Evolutionary conservation across 2,329 filamentous ascomycete genomes (phyloP).

Genomic region (Aspergillus thermomutatus): DNA sequence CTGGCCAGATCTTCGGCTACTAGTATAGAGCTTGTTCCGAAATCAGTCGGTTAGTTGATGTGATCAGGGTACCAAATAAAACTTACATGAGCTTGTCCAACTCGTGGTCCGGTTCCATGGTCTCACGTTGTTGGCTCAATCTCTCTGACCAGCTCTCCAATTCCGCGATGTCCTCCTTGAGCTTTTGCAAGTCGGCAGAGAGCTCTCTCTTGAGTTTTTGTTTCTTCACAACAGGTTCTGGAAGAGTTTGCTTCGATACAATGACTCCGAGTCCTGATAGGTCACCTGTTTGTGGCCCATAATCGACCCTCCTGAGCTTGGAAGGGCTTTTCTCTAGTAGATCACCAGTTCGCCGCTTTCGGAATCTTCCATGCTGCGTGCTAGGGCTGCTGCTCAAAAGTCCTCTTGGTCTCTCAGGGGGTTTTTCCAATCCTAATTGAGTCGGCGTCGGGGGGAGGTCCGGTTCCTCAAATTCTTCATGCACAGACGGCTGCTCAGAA

Average conservation of each 20-base stretch:
- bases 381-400: slow-evolving; percentile 38
- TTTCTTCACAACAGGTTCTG: slow-evolving; percentile 41
- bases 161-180: slow-evolving; percentile 59
- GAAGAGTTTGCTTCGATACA: slow-evolving; percentile 13
- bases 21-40: slow-evolving; percentile 26
- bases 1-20: slow-evolving; percentile 25
- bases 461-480: slow-evolving; percentile 51
- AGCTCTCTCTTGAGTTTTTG: slow-evolving; percentile 53
- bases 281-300: slow-evolving; percentile 11
- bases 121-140: slow-evolving; percentile 39
- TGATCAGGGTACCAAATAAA: background rate
- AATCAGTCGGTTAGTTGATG: slow-evolving; percentile 17
- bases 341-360: slow-evolving; percentile 23
- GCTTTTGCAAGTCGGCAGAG: slow-evolving; percentile 51
- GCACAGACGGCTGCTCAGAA: slow-evolving; percentile 17
- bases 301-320: slow-evolving; percentile 20
- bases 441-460: slow-evolving; percentile 57
- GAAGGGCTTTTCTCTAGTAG: slow-evolving; percentile 28
- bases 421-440: slow-evolving; percentile 36
- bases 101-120: slow-evolving; percentile 31
- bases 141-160: slow-evolving; percentile 59
- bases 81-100: slow-evolving; percentile 34
- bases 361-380: slow-evolving; percentile 24
- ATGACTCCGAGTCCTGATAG: slow-evolving; percentile 3
- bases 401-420: slow-evolving; percentile 29